Base-by-base conservation (phyloP, 1,284 basidiomycete genomes). In the Bondarzewia mesenterica region DNA sequence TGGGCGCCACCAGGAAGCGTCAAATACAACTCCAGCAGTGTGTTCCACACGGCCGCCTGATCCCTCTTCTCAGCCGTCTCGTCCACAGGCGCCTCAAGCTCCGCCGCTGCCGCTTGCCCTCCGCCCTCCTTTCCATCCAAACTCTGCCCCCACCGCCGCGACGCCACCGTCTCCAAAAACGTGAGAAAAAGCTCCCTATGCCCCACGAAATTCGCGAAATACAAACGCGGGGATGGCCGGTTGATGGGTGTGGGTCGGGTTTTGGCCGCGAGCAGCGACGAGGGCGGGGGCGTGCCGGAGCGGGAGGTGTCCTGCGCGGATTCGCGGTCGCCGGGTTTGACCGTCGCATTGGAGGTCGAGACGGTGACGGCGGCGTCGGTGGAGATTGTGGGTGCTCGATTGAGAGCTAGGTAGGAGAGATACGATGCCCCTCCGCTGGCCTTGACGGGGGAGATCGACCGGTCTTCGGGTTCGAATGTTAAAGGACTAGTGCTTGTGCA, bases 201-300 rank as follows among this genome's bases (percentile, higher is more conserved):
- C 57, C 94, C 90, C 37, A 97, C 85, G 57, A 97, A 99, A 63
- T 96, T 92, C 0, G 94, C 85, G 60, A 98, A 98, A 65, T 93
- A 97, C 26, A 87, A 73, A 1, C 85, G 74, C 0, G 94, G 93
- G 0, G 92, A 92, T 0, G 92, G 89, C 0, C 82, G 73, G 51
- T 79, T 77, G 48, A 70, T 60, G 20, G 57, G 59, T 16, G 61
- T 52, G 21, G 60, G 46, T 2, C 54, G 49, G 2, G 36, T 15
- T n/a, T 58, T 47, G 1, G 60, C 48, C 14, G 53, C 53, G 14
- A 55, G 48, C 2, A 32, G n/a, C 15, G 60, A 52, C 4, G 60
- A 44, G 0, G 62, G 59, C 7, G 63, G 62, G 7, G 69, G 63
- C 7, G 59, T 60, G 29, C 58, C 51, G 20, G 54, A 54, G 44